Base-by-base conservation (phyloP, 371 early-diverging fungal genomes). In the Saksenaea vasiformis region DNA sequence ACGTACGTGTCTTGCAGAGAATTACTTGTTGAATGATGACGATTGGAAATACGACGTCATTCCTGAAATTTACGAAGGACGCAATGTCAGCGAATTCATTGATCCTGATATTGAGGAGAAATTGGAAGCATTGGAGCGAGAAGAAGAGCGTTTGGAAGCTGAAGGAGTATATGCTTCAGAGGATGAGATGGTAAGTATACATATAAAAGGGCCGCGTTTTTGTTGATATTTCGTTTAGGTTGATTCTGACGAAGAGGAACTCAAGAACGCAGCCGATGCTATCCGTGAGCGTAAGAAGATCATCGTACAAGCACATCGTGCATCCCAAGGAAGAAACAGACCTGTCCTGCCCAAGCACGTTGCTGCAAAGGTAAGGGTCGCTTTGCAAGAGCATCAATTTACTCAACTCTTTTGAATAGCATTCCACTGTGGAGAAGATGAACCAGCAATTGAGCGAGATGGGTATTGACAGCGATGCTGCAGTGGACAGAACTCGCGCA, bases 1-100 rank as follows among this genome's bases (percentile, higher is more conserved):
- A 10, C n/a, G 27, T n/a, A 28, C 13, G n/a, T 44, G 35, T 55
- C n/a, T n/a, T 17, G 26, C 51, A 77, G 73, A 92, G 85, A 80
- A 80, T 58, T 98, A 98, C 82, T 51, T 89, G 69, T 86, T 97
- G 62, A 87, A 77, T 22, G 77, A 92, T 60, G 88, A 87, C 56
- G 98, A 98, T 36, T 98, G 99, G 98, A 98, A 95, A 82, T 91
- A 99, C 79, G 99, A 99, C 78, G 80, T 83, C 54, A 97, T 99
- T 64, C 99, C 99, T 47, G 99, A 99, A 83, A 95, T 99, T 81
- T 91, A 95, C 89, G 94, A 99, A 74, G 99, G 99, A 72, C 97
- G 97, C 86, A 99, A 99, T 84, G 90, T 99, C 41, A 95, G 96
- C 38, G 99, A 99, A 86, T 99, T 98, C 79, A 85, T 99, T 73